These are phyloP conservation scores for Dactylis glomerata DNA, from an alignment of 176 grass and related monocot genomes.

Conservation along the genomic window DNA sequence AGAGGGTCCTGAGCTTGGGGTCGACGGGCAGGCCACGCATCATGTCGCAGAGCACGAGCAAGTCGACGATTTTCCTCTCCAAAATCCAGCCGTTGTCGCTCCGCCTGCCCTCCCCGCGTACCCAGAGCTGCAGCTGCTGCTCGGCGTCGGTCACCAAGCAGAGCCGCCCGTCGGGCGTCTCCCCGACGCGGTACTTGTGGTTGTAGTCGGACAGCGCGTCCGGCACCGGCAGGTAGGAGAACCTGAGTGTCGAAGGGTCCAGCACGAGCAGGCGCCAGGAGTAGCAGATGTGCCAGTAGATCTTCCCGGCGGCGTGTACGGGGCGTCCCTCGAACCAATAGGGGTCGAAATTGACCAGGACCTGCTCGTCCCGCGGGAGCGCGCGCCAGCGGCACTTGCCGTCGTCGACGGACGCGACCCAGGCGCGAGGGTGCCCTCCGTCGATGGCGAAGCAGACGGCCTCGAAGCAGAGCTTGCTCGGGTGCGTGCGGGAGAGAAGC, in stretches of 20 bases:
- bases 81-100: constrained; percentile 4
- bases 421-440: background rate
- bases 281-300: constrained; percentile 14
- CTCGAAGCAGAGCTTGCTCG: background rate
- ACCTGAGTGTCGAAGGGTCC: background rate
- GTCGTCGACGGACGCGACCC: background rate
- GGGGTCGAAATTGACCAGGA: background rate
- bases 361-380: background rate
- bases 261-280: background rate
- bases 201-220: background rate
- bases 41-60: background rate
- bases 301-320: background rate
- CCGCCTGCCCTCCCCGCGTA: background rate
- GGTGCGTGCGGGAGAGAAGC: background rate
- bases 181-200: background rate
- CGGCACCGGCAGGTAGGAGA: background rate
- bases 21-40: background rate
- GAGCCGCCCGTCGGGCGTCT: background rate
- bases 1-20: background rate
- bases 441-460: constrained; percentile 18
- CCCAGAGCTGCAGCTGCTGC: background rate
- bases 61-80: background rate
- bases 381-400: background rate
- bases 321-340: background rate
- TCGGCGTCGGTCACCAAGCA: background rate